Percentiles rank a stretch among this genome's conserved stretches.
Evolutionary conservation across 2,329 filamentous ascomycete species (phyloP).

Genomic region (Thielaviopsis punctulata): DNA sequence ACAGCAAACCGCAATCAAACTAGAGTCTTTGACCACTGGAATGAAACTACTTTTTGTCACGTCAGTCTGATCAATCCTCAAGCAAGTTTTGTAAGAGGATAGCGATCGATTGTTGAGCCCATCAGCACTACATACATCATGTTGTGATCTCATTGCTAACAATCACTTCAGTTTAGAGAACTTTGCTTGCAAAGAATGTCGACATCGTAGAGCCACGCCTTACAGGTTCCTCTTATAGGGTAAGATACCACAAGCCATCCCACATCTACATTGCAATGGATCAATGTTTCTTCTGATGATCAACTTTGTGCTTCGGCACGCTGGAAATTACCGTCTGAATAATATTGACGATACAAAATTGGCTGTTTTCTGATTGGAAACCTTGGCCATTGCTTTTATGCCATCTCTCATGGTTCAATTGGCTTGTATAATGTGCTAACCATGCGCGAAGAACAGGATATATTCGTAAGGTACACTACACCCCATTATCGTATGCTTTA

Average conservation of each 20-base stretch:
- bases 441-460: conserved; percentile 12
- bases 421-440: conserved; percentile 19
- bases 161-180: conserved; percentile 1
- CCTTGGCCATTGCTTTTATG: neutral
- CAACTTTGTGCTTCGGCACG: conserved; percentile 44
- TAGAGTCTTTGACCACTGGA: conserved; percentile 91
- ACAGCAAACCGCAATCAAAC: conserved; percentile 76
- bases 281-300: conserved; percentile 31
- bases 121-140: neutral
- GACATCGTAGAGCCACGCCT: conserved; percentile 2
- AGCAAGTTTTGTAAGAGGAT: conserved; percentile 1
- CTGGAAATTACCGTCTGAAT: conserved; percentile 96
- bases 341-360: conserved; percentile 62
- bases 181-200: neutral
- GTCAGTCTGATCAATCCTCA: conserved; percentile 62
- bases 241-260: conserved; percentile 4
- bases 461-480: conserved; percentile 10
- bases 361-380: conserved; percentile 59
- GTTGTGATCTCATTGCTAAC: neutral
- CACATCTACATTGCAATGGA: neutral
- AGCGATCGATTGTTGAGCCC: neutral
- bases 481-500: conserved; percentile 13
- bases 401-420: neutral
- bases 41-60: conserved; percentile 78
- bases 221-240: conserved; percentile 8